phyloP scores from a whole-genome alignment of 2,329 filamentous ascomycete species.

The Fusarium sp. region DNA sequence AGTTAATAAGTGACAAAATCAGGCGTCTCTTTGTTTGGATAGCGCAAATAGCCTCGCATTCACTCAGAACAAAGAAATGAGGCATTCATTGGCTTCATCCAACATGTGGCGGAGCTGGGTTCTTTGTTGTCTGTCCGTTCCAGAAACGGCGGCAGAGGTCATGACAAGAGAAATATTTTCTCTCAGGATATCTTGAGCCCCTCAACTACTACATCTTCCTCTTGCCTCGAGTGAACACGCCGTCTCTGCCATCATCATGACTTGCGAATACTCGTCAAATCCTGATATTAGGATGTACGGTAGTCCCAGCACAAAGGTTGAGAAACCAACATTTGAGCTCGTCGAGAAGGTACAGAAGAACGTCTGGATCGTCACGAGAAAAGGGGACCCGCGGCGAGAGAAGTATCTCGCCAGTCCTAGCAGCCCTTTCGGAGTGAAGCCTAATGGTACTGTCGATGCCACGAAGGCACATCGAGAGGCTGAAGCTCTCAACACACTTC shows the following conservation, averaged over 20 bases:
- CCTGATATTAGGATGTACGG: neutral
- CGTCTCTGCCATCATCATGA: constrained; percentile 6
- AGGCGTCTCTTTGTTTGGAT: constrained; percentile 7
- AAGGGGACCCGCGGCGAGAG: constrained; percentile 43
- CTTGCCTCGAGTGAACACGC: neutral
- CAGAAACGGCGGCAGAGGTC: neutral
- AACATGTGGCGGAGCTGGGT: neutral
- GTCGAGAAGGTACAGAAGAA: constrained; percentile 42
- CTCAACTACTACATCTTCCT: neutral
- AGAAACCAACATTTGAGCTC: constrained; percentile 41
- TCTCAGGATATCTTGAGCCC: neutral
- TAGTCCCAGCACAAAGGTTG: neutral
- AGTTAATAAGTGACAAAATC: neutral
- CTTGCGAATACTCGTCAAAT: neutral
- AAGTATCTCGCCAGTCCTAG: constrained; percentile 46
- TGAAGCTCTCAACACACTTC: constrained; percentile 35
- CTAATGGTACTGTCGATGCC: neutral
- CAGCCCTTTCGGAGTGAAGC: constrained; percentile 12
- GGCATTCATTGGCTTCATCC: neutral
- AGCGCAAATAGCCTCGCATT: neutral
- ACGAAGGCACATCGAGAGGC: constrained; percentile 28
- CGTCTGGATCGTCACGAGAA: constrained; percentile 45
- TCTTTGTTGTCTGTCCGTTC: constrained; percentile 32
- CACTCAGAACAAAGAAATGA: constrained; percentile 27
- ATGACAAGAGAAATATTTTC: neutral